These are phyloP conservation scores for Aspergillus jensenii DNA, from an alignment of 2,329 filamentous ascomycete genomes.

Conservation along the genomic window DNA sequence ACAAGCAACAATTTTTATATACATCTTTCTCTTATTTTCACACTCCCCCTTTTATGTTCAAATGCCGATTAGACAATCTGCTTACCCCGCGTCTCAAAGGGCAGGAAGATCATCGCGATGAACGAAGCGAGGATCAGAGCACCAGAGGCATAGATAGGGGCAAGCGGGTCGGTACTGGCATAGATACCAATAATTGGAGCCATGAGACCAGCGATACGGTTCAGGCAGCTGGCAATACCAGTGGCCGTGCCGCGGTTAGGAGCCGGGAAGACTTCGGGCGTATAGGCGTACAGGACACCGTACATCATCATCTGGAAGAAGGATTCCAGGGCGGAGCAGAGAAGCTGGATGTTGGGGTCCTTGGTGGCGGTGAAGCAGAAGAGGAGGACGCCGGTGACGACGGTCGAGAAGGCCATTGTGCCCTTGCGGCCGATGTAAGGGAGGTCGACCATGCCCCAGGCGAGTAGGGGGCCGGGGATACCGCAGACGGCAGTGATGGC, in stretches of 20 bases:
- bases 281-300: conserved; percentile 59
- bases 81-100: conserved; percentile 48
- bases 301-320: conserved; percentile 61
- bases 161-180: conserved; percentile 35
- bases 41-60: no score
- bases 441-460: conserved; percentile 70
- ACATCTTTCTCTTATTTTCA: no score
- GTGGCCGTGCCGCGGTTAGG: conserved; percentile 56
- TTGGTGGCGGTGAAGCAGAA: conserved; percentile 56
- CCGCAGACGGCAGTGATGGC: conserved; percentile 76
- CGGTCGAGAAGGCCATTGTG: conserved; percentile 54
- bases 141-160: conserved; percentile 47
- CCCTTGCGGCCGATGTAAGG: conserved; percentile 62
- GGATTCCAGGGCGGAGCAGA: conserved; percentile 54
- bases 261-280: conserved; percentile 59
- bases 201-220: conserved; percentile 45
- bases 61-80: conserved; percentile 20
- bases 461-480: conserved; percentile 75
- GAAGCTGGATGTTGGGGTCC: conserved; percentile 51
- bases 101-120: conserved; percentile 46
- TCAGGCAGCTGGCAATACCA: conserved; percentile 47
- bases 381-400: conserved; percentile 54
- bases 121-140: conserved; percentile 46
- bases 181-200: conserved; percentile 48
- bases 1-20: no score